Evolutionary conservation across 1,139 yeast species (phyloP).

Genomic region (Candida tropicalis): DNA sequence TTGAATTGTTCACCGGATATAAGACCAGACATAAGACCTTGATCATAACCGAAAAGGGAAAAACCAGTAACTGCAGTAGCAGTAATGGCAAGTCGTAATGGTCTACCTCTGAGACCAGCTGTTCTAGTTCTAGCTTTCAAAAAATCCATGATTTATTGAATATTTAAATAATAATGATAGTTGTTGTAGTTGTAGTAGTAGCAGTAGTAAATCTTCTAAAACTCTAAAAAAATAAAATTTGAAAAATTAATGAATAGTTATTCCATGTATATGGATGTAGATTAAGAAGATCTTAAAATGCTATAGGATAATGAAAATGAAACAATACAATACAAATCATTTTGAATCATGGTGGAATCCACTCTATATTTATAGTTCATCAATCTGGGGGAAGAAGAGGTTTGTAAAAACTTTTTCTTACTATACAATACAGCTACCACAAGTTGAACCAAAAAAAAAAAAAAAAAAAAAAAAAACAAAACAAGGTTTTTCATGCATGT

Average conservation of each 20-base stretch:
- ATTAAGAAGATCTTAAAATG: background rate
- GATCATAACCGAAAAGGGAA: constrained; percentile 75
- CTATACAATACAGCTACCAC: too few relatives aligned
- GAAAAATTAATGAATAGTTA: too few relatives aligned
- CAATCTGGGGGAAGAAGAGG: background rate
- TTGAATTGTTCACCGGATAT: constrained; percentile 64
- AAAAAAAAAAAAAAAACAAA: background rate
- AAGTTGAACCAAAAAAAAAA: background rate
- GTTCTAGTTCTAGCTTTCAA: constrained; percentile 4
- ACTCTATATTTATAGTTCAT: background rate
- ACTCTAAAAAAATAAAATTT: too few relatives aligned
- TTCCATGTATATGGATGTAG: background rate
- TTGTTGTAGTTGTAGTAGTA: too few relatives aligned
- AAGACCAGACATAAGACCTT: constrained; percentile 76
- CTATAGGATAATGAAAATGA: background rate
- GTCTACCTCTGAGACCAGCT: constrained; percentile 50
- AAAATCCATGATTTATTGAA: constrained; percentile 4
- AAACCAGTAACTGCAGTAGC: constrained; percentile 65
- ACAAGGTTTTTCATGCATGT: background rate
- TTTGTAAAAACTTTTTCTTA: too few relatives aligned
- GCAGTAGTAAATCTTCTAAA: background rate
- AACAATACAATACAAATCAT: background rate
- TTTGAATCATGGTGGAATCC: background rate
- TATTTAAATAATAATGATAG: too few relatives aligned
- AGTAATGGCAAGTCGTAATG: constrained; percentile 50